A percentile compares a stretch with the other conserved stretches of the same genome.
Evolutionary conservation across 2,329 filamentous ascomycete species (phyloP).

Genomic region (Beauveria rudraprayagi): DNA sequence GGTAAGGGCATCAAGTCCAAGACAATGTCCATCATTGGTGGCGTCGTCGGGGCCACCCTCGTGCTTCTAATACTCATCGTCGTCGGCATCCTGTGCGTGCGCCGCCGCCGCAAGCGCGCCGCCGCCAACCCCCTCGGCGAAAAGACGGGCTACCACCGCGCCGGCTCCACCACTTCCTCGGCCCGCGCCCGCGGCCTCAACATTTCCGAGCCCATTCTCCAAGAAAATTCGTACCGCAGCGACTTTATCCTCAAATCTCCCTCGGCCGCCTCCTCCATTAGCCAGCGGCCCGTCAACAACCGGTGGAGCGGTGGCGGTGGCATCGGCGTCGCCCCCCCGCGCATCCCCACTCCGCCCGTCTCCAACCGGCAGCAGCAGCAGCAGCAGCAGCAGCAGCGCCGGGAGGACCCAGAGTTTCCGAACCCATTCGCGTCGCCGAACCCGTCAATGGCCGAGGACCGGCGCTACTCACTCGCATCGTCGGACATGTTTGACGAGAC

Average conservation of each 20-base stretch:
- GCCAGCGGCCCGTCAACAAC: constrained; percentile 12
- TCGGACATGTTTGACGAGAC: background rate
- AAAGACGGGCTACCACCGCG: constrained; percentile 8
- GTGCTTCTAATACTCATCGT: constrained; percentile 5
- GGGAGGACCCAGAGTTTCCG: constrained; percentile 15
- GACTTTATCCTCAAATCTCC: constrained; percentile 43
- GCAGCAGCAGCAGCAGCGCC: constrained; percentile 5
- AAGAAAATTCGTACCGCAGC: constrained; percentile 34
- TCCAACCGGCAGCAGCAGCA: background rate
- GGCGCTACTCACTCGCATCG: background rate
- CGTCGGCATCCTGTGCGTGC: constrained; percentile 16
- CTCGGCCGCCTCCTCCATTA: constrained; percentile 13
- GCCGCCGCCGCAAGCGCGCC: constrained; percentile 12
- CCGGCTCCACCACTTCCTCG: constrained; percentile 13
- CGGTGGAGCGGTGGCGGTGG: constrained; percentile 11
- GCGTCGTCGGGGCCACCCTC: constrained; percentile 5
- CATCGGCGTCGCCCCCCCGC: too few relatives aligned
- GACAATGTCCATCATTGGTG: constrained; percentile 10
- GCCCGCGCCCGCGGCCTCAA: constrained; percentile 24
- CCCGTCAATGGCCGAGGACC: constrained; percentile 18
- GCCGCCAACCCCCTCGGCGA: constrained; percentile 16
- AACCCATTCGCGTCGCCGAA: constrained; percentile 29
- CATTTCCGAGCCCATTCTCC: constrained; percentile 49
- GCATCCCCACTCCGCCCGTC: background rate
- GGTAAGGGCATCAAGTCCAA: background rate